Conservation (phyloP, 2,329 filamentous ascomycete genomes). For the Penicillium sp. region DNA sequence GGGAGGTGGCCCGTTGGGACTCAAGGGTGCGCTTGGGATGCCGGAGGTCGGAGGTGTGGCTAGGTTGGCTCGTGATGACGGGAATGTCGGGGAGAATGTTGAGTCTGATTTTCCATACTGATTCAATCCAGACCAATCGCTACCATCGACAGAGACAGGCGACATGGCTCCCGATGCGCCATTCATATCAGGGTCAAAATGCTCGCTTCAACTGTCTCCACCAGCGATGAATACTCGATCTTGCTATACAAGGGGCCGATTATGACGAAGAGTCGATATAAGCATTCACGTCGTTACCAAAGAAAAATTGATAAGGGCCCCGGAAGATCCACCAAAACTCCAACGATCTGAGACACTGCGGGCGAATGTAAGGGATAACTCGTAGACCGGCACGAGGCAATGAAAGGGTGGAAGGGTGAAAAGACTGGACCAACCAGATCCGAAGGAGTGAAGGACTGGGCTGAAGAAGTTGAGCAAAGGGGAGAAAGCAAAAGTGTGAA, state of each 20-base stretch:
- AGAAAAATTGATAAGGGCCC: background rate
- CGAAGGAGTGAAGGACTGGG: conserved; percentile 31
- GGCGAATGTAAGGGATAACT: background rate
- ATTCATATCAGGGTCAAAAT: conserved; percentile 55
- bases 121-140: conserved; percentile 71
- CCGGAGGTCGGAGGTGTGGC: conserved; percentile 68
- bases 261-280: conserved; percentile 2
- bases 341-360: conserved; percentile 18
- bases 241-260: background rate
- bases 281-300: conserved; percentile 5
- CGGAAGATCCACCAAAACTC: conserved; percentile 11
- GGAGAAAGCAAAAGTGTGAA: conserved; percentile 11
- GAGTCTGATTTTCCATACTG: conserved; percentile 56
- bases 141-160: conserved; percentile 75
- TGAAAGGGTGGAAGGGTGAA: background rate
- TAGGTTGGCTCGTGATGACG: conserved; percentile 49
- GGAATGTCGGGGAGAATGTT: conserved; percentile 46
- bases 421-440: conserved; percentile 12
- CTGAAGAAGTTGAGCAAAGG: conserved; percentile 12
- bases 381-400: conserved; percentile 1
- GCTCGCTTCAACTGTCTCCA: conserved; percentile 4
- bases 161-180: conserved; percentile 72
- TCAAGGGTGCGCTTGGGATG: conserved; percentile 52
- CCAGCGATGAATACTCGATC: conserved; percentile 1
- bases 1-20: conserved; percentile 50